Evolutionary conservation across 1,284 basidiomycete species (phyloP), one percentile per base, ranked within the genome.

Genomic region (Ceratobasidium sp.): DNA sequence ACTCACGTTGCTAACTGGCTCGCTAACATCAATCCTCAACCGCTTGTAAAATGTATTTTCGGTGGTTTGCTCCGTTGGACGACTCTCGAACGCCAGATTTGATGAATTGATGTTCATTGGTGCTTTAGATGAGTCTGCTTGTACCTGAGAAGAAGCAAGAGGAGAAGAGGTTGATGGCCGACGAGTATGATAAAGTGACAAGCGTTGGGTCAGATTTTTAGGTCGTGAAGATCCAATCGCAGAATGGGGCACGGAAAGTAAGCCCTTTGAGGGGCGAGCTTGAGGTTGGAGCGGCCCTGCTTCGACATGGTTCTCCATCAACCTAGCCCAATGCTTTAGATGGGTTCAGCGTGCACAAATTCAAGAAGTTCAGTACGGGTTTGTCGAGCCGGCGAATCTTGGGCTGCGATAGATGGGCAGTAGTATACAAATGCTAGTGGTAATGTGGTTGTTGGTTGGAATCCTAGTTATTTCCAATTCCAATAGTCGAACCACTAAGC

Each of bases 1-100:
- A 87, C 92, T 84, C 79, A 94, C 93, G 83, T 94, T 95, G 10
- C 93, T 93, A 1, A 95, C 90, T 44, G 93, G 86, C 33, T 87
- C 87, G 82, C 92, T 92, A 90, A 95, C 93, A 81, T 93, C 91
- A 79, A 94, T 94, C 82, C 92, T 78, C 35, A 80, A 44, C 12
- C 67, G 68, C 59, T 80, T 77, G 55, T 79, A 79, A 44, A 79
- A 79, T 3, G 78, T 79, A 41, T 77, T 73, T 44, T 79, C 73
- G 30, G 62, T 55, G 6, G 57, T 65, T 33, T 74, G 71, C 35
- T 74, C 71, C 14, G 41, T 16, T 35, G 46, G 41, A 3, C 71
- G 41, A 33, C 20, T 44, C 30, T 74, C 71, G 27, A 64, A 64
- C 18, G 20, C 18, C 27, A 46, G 4, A 48, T 52, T 64, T 20